Conservation (phyloP, 495 filamentous ascomycete genomes). For the Neurospora sp. region DNA sequence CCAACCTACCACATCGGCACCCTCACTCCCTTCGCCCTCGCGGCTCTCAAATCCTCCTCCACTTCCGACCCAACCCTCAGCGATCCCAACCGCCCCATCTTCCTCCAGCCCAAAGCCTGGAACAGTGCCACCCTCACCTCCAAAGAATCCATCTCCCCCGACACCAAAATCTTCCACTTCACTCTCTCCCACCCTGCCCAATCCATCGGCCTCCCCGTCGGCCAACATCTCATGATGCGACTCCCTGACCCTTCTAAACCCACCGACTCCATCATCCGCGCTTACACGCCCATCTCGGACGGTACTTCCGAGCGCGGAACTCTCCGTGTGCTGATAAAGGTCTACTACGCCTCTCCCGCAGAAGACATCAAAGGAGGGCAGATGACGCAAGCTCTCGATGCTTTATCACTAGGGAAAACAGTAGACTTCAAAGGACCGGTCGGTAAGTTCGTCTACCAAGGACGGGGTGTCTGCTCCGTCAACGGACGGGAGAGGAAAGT, state of each 20-base stretch:
- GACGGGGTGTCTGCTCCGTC: conserved; percentile 53
- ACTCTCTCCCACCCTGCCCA: conserved; percentile 64
- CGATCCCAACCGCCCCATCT: conserved; percentile 59
- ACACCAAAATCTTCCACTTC: conserved; percentile 80
- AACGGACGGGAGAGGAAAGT: conserved; percentile 49
- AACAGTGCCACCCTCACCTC: conserved; percentile 52
- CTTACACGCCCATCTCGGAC: conserved; percentile 81
- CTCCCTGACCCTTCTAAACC: conserved; percentile 55
- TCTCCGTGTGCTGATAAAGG: conserved; percentile 71
- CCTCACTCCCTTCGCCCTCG: conserved; percentile 66
- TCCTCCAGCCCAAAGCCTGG: conserved; percentile 68
- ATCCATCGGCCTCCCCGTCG: conserved; percentile 68
- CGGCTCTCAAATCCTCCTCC: conserved; percentile 43
- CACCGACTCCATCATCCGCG: conserved; percentile 65
- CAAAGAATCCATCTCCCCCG: conserved; percentile 62
- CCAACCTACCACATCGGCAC: conserved; percentile 77
- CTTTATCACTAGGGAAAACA: conserved; percentile 54
- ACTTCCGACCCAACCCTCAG: conserved; percentile 37
- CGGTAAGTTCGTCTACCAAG: conserved; percentile 77
- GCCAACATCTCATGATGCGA: conserved; percentile 85
- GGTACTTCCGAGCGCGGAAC: conserved; percentile 43
- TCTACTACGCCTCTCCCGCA: conserved; percentile 57
- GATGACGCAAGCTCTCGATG: conserved; percentile 78
- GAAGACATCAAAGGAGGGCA: conserved; percentile 52
- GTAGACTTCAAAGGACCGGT: conserved; percentile 89